Evolutionary conservation across 257 asterid genomes (phyloP).

Genomic region (Penstemon newberryi): DNA sequence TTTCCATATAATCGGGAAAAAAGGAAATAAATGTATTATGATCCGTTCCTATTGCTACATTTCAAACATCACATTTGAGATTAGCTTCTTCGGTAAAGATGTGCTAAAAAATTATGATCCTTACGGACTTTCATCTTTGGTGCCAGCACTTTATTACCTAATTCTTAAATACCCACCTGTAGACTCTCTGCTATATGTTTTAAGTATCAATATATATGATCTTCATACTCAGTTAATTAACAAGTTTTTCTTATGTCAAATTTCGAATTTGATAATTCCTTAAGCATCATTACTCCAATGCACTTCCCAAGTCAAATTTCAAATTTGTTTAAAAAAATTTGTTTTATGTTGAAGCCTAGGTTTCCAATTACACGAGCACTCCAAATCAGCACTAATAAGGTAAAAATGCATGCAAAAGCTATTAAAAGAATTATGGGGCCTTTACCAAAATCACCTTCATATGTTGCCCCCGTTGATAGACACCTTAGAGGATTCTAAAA

Average conservation of each 20-base stretch:
- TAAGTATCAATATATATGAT: background rate
- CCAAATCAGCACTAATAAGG: background rate
- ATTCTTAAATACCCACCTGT: background rate
- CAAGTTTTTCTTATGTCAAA: too few relatives aligned
- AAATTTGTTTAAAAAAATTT: background rate
- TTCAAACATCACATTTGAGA: constrained; percentile 10
- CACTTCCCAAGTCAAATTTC: background rate
- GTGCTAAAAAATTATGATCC: background rate
- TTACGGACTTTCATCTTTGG: background rate
- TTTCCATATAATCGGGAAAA: background rate
- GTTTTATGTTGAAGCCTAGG: background rate
- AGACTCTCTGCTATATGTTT: background rate
- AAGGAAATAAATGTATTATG: background rate
- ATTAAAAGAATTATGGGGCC: background rate
- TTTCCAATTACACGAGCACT: constrained; percentile 12
- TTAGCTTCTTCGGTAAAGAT: background rate
- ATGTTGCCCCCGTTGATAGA: constrained; percentile 22
- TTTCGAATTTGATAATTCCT: background rate
- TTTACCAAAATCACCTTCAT: constrained; percentile 45
- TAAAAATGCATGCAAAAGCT: background rate
- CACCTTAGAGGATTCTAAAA: constrained; percentile 28
- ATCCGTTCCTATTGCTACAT: background rate
- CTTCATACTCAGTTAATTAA: background rate
- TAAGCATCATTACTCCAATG: background rate
- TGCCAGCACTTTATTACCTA: background rate